Conservation (phyloP, 768 basidiomycete species). For the Podaxis mareebaensis region DNA sequence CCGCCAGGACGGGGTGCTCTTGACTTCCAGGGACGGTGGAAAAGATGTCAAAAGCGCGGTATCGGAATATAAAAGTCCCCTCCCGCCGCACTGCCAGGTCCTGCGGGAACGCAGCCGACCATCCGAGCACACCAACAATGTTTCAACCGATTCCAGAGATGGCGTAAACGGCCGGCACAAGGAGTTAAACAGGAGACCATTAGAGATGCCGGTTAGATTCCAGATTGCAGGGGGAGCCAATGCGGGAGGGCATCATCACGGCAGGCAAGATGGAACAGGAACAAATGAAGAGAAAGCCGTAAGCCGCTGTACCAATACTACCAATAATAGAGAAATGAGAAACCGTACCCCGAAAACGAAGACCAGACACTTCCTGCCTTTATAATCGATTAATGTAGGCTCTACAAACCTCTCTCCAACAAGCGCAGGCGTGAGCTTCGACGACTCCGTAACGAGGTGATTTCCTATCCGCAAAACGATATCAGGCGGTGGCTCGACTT, state of each 20-base stretch:
- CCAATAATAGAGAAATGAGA: constrained; percentile 1
- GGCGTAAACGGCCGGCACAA: neutral
- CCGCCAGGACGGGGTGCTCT: constrained; percentile 50
- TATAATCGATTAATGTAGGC: constrained; percentile 52
- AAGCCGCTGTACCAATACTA: constrained; percentile 9
- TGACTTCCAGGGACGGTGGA: constrained; percentile 32
- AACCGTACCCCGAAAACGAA: constrained; percentile 63
- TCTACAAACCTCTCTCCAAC: constrained; percentile 67
- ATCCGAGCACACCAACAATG: neutral
- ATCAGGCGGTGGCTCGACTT: constrained; percentile 29
- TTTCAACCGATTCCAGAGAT: neutral
- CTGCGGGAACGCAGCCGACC: constrained; percentile 31
- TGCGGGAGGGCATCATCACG: constrained; percentile 8
- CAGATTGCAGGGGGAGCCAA: constrained; percentile 13
- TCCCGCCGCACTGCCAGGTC: constrained; percentile 69
- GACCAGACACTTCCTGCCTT: constrained; percentile 51
- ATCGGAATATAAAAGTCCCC: constrained; percentile 70
- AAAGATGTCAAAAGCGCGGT: constrained; percentile 66
- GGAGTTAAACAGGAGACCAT: neutral
- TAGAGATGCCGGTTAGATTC: neutral
- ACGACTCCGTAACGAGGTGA: constrained; percentile 40
- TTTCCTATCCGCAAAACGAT: constrained; percentile 32
- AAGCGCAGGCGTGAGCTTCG: constrained; percentile 49
- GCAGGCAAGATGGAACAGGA: neutral
- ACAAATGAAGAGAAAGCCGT: neutral